These are phyloP conservation scores for Linaria vulgaris DNA, from an alignment of 257 asterid species.

Conservation along the genomic window DNA sequence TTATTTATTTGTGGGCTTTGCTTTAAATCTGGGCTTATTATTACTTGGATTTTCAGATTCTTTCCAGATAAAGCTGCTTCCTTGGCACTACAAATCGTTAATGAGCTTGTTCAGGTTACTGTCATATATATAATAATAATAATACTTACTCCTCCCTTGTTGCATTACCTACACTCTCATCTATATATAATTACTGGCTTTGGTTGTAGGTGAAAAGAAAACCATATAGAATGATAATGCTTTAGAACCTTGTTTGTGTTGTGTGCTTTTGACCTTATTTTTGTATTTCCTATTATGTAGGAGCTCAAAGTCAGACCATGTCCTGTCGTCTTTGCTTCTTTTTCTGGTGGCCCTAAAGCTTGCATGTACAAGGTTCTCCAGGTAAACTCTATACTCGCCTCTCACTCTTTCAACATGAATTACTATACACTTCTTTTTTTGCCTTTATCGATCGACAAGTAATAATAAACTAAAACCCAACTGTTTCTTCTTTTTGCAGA, in stretches of 20 bases:
- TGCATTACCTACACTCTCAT: neutral
- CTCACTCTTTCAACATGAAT: too few species aligned
- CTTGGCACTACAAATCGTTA: constrained; percentile 56
- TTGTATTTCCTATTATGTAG: constrained; percentile 34
- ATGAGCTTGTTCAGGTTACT: constrained; percentile 67
- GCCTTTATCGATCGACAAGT: constrained; percentile 3
- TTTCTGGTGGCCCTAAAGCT: constrained; percentile 95
- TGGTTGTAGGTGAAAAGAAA: too few species aligned
- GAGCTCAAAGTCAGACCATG: constrained; percentile 83
- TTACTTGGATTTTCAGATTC: constrained; percentile 44
- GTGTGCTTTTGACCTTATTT: constrained; percentile 11
- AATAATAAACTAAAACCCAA: constrained; percentile 1
- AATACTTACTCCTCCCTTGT: constrained; percentile 11
- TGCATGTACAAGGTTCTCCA: constrained; percentile 94
- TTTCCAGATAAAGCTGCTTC: constrained; percentile 72
- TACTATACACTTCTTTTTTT: constrained; percentile 5
- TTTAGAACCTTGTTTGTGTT: too few species aligned
- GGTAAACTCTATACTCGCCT: constrained; percentile 43
- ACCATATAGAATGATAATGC: too few species aligned
- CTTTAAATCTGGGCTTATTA: too few species aligned
- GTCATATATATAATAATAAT: too few species aligned
- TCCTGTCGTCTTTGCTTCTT: constrained; percentile 91
- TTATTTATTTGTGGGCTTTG: too few species aligned
- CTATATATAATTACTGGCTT: too few species aligned
- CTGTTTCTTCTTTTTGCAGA: constrained; percentile 50